Evolutionary conservation across 2,329 filamentous ascomycete genomes (phyloP).

Genomic region (Epichloe hybrida): DNA sequence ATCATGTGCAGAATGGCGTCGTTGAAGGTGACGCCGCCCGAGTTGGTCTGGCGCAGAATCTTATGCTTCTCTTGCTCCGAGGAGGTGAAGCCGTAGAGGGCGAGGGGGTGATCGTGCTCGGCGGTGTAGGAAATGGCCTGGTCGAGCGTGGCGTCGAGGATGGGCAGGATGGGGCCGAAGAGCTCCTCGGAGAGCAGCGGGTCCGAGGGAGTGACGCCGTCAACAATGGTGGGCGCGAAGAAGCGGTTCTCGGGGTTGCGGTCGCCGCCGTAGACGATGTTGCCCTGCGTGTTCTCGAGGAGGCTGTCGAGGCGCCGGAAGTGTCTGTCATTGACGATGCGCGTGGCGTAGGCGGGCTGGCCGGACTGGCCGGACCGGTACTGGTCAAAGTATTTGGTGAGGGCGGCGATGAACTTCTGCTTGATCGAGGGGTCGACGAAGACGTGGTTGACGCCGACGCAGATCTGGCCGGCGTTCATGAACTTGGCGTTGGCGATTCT

Average conservation of each 20-base stretch:
- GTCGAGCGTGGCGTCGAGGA: constrained; percentile 20
- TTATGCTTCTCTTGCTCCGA: constrained; percentile 20
- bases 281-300: constrained; percentile 22
- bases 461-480: constrained; percentile 24
- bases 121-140: constrained; percentile 18
- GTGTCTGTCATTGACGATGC: constrained; percentile 29
- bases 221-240: constrained; percentile 26
- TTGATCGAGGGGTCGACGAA: constrained; percentile 25
- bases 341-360: constrained; percentile 7
- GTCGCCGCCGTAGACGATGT: constrained; percentile 21
- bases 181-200: constrained; percentile 29
- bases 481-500: constrained; percentile 29
- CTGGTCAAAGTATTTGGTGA: constrained; percentile 20
- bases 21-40: constrained; percentile 33
- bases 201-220: constrained; percentile 21
- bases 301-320: constrained; percentile 26
- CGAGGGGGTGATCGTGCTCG: constrained; percentile 21
- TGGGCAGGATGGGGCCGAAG: constrained; percentile 29
- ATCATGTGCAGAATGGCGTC: constrained; percentile 25
- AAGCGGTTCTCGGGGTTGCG: constrained; percentile 16
- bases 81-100: constrained; percentile 27
- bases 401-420: constrained; percentile 20
- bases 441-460: constrained; percentile 25
- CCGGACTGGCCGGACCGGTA: constrained; percentile 5
- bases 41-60: constrained; percentile 17